phyloP scores from a whole-genome alignment of 2,329 filamentous ascomycete species.

The Xylariaceae sp. region DNA sequence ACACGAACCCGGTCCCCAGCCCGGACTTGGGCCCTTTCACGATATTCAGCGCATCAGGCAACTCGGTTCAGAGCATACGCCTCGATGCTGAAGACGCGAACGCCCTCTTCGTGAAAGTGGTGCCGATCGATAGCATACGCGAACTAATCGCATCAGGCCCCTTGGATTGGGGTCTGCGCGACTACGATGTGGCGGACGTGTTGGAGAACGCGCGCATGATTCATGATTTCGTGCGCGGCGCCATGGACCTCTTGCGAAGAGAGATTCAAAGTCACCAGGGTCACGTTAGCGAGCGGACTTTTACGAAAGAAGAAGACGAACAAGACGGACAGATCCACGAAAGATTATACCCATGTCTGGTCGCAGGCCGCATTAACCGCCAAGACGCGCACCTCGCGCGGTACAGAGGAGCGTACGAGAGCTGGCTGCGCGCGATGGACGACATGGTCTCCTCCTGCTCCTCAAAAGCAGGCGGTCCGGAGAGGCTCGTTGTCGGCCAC shows the following conservation, averaged over 20 bases:
- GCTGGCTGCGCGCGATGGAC: constrained; percentile 4
- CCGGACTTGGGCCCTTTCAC: no score
- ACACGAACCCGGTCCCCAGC: constrained; percentile 2
- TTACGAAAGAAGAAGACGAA: no score
- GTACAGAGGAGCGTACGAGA: constrained; percentile 4
- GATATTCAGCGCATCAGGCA: no score
- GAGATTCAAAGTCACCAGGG: no score
- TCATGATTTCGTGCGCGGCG: constrained; percentile 6
- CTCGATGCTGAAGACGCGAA: constrained; percentile 2
- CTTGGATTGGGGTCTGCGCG: constrained; percentile 7
- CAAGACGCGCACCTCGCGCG: not conserved
- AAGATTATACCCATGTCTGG: constrained; percentile 5
- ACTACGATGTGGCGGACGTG: constrained; percentile 2
- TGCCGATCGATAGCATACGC: constrained; percentile 1
- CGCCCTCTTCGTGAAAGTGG: constrained; percentile 5
- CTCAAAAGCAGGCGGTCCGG: no score
- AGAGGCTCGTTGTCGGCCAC: no score
- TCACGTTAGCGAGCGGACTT: no score
- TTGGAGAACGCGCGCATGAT: constrained; percentile 1
- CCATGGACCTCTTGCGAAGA: constrained; percentile 6
- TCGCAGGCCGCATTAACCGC: constrained; percentile 5
- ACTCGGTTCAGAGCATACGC: constrained; percentile 4
- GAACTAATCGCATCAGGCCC: constrained; percentile 3
- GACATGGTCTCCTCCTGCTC: no score
- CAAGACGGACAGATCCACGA: not conserved